Conservation (phyloP, 495 filamentous ascomycete genomes). For the Aspergillus coremiiformis region DNA sequence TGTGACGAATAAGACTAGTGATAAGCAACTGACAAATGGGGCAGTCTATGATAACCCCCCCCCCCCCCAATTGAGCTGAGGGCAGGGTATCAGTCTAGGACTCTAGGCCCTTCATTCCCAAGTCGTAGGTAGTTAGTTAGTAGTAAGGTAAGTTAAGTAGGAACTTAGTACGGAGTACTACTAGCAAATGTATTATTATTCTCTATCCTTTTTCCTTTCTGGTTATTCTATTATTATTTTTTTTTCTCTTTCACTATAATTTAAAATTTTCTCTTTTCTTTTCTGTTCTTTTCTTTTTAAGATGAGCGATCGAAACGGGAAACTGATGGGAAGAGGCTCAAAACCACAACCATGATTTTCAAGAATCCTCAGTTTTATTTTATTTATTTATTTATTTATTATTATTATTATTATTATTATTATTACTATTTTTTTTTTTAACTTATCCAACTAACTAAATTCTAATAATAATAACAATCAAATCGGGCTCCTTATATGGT, state of each 20-base stretch:
- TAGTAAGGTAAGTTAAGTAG: no score
- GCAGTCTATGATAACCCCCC: background rate
- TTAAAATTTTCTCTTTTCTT: background rate
- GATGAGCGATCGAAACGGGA: background rate
- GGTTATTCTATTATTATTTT: background rate
- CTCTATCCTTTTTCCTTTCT: background rate
- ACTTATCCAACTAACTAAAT: background rate
- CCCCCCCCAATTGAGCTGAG: background rate
- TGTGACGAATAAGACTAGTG: background rate
- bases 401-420: background rate
- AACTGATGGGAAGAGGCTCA: constrained; percentile 13
- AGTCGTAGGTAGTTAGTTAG: background rate
- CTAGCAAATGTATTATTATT: no score
- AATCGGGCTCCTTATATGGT: background rate
- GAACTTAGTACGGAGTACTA: no score
- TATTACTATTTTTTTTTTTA: no score
- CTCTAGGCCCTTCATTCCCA: background rate
- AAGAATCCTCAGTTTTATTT: background rate
- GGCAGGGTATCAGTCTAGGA: background rate
- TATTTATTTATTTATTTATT: no score
- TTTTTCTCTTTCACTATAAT: no score
- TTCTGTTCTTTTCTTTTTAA: background rate
- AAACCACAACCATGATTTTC: constrained; percentile 10
- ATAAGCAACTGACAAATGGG: background rate
- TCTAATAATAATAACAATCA: background rate